Evolutionary conservation across 2,329 filamentous ascomycete species (phyloP).

Genomic region (Fusarium compactum): DNA sequence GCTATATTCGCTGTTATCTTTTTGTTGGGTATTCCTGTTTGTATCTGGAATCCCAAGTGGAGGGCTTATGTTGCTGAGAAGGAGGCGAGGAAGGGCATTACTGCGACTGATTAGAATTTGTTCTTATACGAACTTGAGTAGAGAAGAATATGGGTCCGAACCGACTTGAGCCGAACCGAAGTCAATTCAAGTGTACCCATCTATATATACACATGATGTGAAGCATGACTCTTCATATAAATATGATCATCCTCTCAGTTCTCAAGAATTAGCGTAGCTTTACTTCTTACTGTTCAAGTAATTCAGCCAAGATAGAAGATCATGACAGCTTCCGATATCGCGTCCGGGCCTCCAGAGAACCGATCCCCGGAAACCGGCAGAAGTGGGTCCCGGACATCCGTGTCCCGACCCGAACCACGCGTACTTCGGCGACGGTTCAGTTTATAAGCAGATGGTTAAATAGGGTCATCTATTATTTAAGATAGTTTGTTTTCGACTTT

Average conservation of each 20-base stretch:
- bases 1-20: conserved; percentile 32
- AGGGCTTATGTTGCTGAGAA: conserved; percentile 19
- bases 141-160: neutral
- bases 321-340: neutral
- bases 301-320: neutral
- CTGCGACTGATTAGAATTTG: neutral
- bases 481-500: rapidly evolving
- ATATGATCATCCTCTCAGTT: too few relatives aligned
- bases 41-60: conserved; percentile 30
- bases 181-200: too few relatives aligned
- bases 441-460: rapidly evolving
- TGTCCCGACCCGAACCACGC: too few relatives aligned
- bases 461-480: rapidly evolving
- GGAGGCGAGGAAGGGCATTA: conserved; percentile 10
- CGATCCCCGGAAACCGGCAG: neutral
- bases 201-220: too few relatives aligned
- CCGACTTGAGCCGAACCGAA: conserved; percentile 1
- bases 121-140: neutral
- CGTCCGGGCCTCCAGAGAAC: neutral
- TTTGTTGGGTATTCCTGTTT: conserved; percentile 31
- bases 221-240: too few relatives aligned
- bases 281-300: too few relatives aligned
- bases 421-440: too few relatives aligned
- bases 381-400: neutral
- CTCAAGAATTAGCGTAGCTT: too few relatives aligned